These are phyloP conservation scores for Arabidopsis hybrid DNA, from an alignment of 441 rosid genomes.

Conservation along the genomic window DNA sequence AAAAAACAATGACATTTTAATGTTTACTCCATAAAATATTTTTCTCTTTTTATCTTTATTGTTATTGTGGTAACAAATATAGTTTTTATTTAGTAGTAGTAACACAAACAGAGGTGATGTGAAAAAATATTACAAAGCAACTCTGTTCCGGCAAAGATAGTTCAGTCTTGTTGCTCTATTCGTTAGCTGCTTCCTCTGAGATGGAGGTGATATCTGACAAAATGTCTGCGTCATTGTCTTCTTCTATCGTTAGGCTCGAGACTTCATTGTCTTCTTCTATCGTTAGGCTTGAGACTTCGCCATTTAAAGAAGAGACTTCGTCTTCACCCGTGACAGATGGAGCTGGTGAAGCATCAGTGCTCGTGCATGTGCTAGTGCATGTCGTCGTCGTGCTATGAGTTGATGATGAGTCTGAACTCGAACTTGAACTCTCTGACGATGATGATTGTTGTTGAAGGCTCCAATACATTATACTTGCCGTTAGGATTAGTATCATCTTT, in stretches of 20 bases:
- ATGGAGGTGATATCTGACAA: conserved; percentile 62
- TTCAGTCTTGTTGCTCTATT: conserved; percentile 25
- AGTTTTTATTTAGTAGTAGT: no score
- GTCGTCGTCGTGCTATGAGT: conserved; percentile 46
- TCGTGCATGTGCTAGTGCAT: conserved; percentile 42
- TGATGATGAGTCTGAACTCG: conserved; percentile 50
- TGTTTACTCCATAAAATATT: no score
- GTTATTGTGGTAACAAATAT: no score
- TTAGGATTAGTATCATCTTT: conserved; percentile 72
- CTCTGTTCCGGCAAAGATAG: conserved; percentile 29
- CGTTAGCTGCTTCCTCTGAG: conserved; percentile 54
- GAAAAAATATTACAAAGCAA: conserved; percentile 28
- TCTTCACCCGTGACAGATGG: conserved; percentile 81
- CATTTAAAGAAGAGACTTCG: conserved; percentile 66
- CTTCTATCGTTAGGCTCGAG: conserved; percentile 58
- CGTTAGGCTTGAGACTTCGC: conserved; percentile 62
- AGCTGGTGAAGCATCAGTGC: conserved; percentile 69
- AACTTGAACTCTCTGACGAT: conserved; percentile 43
- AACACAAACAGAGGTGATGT: conserved; percentile 22
- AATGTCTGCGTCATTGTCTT: conserved; percentile 43
- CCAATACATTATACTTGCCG: conserved; percentile 83
- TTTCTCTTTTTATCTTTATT: no score
- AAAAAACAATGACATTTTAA: no score
- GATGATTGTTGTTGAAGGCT: conserved; percentile 56
- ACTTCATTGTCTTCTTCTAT: conserved; percentile 58